Evolutionary conservation across 257 asterid species (phyloP).

Genomic region (Solanum chiquidenum): DNA sequence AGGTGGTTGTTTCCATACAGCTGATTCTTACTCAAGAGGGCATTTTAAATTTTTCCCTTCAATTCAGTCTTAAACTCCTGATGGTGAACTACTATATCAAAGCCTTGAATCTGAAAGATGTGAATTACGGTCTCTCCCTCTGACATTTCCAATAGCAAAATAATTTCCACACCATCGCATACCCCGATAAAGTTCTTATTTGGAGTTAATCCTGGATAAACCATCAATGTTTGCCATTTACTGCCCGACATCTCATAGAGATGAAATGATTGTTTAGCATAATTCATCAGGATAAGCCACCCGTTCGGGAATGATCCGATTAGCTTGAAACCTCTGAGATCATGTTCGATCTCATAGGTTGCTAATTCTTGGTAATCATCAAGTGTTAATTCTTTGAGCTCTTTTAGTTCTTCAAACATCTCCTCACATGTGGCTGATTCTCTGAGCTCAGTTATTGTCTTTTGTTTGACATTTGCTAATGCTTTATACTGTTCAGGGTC

Average conservation of each 20-base stretch:
- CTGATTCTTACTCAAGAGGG: not conserved
- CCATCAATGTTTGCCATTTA: not conserved
- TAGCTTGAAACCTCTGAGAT: not conserved
- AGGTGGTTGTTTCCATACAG: not conserved
- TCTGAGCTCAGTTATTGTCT: too few relatives aligned
- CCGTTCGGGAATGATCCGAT: not conserved
- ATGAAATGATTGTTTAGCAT: not conserved
- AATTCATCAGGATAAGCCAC: not conserved
- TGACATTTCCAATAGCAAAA: not conserved
- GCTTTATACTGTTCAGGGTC: too few relatives aligned
- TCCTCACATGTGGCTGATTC: too few relatives aligned
- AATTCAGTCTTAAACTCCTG: not conserved
- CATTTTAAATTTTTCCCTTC: not conserved
- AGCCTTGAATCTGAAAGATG: not conserved
- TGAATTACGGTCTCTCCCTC: not conserved
- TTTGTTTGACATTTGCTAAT: too few relatives aligned
- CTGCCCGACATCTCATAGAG: not conserved
- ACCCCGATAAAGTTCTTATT: not conserved
- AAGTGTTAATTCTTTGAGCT: too few relatives aligned
- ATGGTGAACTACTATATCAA: not conserved
- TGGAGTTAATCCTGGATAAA: not conserved
- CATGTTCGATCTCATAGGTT: not conserved
- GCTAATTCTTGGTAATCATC: not conserved
- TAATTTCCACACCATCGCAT: not conserved
- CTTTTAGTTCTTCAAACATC: too few relatives aligned